phyloP scores from a whole-genome alignment of 345 rosid species.

The Triadica sebifera region DNA sequence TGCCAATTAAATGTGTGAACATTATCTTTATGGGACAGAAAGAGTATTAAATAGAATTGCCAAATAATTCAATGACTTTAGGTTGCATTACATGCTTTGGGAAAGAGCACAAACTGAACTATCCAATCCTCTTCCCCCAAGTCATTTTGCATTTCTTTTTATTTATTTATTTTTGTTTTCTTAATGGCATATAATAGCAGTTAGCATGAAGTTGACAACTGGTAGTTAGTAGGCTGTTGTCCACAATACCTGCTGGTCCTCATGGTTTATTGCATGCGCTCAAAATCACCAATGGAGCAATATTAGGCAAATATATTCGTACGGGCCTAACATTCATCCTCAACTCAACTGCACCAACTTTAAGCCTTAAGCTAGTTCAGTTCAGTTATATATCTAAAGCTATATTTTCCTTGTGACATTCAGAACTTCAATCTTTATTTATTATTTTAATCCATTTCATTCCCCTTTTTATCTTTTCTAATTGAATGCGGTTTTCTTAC shows the following conservation, averaged over 20 bases:
- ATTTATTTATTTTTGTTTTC: not conserved
- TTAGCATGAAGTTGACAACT: not conserved
- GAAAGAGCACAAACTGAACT: not conserved
- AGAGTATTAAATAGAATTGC: not conserved
- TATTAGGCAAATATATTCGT: not conserved
- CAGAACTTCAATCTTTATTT: not conserved
- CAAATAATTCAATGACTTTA: not conserved
- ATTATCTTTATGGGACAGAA: too few relatives aligned
- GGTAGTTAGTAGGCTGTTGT: not conserved
- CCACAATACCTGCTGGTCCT: not conserved
- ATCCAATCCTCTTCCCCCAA: not conserved
- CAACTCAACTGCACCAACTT: not conserved
- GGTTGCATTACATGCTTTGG: not conserved
- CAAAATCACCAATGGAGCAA: not conserved
- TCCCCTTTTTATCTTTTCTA: not conserved
- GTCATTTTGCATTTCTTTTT: not conserved
- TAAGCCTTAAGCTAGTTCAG: not conserved
- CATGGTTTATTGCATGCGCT: not conserved
- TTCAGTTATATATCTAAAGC: not conserved
- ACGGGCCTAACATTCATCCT: not conserved
- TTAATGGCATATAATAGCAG: not conserved
- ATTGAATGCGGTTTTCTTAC: not conserved
- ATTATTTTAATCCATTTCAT: not conserved
- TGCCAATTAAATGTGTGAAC: too few relatives aligned
- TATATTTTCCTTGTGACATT: not conserved